Evolutionary conservation across 371 early-diverging fungal genomes (phyloP), one percentile per base, ranked within the genome.

Genomic region (Mucor lusitanicus): DNA sequence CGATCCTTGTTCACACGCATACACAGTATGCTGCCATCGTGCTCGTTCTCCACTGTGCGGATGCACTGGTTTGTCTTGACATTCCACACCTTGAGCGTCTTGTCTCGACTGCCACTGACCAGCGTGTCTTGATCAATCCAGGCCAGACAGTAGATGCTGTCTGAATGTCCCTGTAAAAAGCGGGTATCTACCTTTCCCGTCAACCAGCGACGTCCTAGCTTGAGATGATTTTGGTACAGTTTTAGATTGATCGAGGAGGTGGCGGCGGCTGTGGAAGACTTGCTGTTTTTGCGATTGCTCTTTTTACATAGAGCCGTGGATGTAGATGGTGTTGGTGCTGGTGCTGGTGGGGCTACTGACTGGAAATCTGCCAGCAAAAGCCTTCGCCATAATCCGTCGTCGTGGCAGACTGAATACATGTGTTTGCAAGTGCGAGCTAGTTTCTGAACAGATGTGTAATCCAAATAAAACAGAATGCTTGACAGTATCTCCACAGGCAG

Each of bases 121-220:
- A 98, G 82, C 42, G 85, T 84, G 46, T 91, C 70, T 90, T 93
- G 70, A 87, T 44, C 60, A 1, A 80, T 63, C 73, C 81, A 94
- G 66, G 95, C 97, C 30, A 98, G 84, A 69, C 97, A 97, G 71
- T 99, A 96, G 0, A 99, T 94, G 55, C 94, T 91, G 68, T 98
- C 99, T 19, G 69, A 65, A 74, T 99, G 99, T 0, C 99, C 97
- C 3, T 73, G 63, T 21, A 93, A 73, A 50, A 78, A 86, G 28
- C 73, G 79, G 17, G 74, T 75, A 8, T 70, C 70, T 1, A 72
- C 72, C 23, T 78, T 67, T 3, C 83, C 83, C 9, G 69, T 62
- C 8, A 63, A 68, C 83, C 83, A 82, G n/a, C 79, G 75, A 30
- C 37, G 68, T 15, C 33, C 64, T 6, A 82, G 64, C 28, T 68